Evolutionary conservation across 805 yeast species (phyloP).

Genomic region (Saturnispora halmiae): DNA sequence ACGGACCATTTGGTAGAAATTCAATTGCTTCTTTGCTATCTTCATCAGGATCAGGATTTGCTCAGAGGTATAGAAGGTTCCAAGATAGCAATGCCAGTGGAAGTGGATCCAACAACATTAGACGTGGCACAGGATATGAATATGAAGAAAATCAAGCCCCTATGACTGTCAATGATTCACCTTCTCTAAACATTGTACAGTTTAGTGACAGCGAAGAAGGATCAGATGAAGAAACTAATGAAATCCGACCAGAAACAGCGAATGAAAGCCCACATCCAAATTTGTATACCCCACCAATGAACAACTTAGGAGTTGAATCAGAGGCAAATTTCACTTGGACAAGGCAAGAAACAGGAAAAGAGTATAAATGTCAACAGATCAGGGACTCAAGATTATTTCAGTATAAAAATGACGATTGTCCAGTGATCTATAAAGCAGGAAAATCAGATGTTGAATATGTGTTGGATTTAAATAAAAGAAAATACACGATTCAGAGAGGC

Average conservation of each 20-base stretch:
- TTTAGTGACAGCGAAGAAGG: neutral
- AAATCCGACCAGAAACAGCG: neutral
- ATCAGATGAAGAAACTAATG: neutral
- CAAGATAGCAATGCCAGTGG: neutral
- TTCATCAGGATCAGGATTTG: neutral
- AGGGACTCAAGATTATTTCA: neutral
- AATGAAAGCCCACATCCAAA: neutral
- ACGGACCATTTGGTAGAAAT: neutral
- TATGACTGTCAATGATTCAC: neutral
- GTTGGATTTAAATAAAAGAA: neutral
- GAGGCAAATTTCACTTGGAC: conserved; percentile 3
- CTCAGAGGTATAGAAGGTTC: neutral
- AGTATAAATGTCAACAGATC: neutral
- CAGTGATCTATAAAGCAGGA: neutral
- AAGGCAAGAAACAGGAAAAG: conserved; percentile 6
- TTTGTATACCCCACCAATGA: neutral
- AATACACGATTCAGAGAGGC: neutral
- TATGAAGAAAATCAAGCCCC: conserved; percentile 1
- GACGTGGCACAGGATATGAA: neutral
- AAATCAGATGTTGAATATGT: neutral
- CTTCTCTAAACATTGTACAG: neutral
- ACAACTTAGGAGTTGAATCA: neutral
- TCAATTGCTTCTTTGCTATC: neutral
- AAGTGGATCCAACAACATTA: neutral
- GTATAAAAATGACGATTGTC: conserved; percentile 4